Evolutionary conservation across 176 grass and related monocot species (phyloP), one percentile per base, ranked within the genome.

Genomic region (Eremochloa ophiuroides): DNA sequence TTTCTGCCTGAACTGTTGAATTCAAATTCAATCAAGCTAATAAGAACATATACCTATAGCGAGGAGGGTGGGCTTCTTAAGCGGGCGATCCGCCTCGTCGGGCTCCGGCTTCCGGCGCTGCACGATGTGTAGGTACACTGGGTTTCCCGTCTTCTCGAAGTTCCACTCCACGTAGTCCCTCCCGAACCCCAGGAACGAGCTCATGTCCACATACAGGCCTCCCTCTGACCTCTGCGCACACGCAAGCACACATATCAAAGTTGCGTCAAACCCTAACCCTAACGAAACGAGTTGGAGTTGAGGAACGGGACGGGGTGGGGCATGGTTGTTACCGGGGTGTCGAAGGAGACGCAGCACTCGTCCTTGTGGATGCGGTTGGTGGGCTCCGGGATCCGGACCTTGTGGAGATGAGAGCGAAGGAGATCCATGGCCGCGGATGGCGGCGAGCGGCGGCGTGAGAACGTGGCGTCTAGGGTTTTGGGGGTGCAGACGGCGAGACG

Each of bases 321-420:
- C 8, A 39, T 22, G 33, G 35, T 7, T 46, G 59, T 85, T 91
- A 95, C 93, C 64, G 96, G 88, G 23, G 93, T 91, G 80, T 91
- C 93, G 85, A 93, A 99, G 62, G 96, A 99, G 91, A 95, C 46
- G 85, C 96, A 99, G 76, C 96, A 99, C 85, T 99, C 96, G 27
- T 89, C 87, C 93, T 95, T 99, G 85, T 99, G 92, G 87, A 99
- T 91, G 63, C 93, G 91, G 85, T 91, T 90, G 29, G 91, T 90
- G 56, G 93, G 91, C 76, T 95, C 96, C 31, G 96, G 96, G 85
- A 99, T 99, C 84, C 96, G 88, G 69, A 99, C 96, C 82, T 89
- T 95, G 60, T 84, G 59, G 66, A 99, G 96, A 80, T 93, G 87
- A 40, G 91, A 75, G 20, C 96, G 93, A 35, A 99, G 89, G 69